A percentile compares a stretch with the other conserved stretches of the same genome.
phyloP scores from a whole-genome alignment of 495 filamentous ascomycete species.

The Hypoxylon trugodes region DNA sequence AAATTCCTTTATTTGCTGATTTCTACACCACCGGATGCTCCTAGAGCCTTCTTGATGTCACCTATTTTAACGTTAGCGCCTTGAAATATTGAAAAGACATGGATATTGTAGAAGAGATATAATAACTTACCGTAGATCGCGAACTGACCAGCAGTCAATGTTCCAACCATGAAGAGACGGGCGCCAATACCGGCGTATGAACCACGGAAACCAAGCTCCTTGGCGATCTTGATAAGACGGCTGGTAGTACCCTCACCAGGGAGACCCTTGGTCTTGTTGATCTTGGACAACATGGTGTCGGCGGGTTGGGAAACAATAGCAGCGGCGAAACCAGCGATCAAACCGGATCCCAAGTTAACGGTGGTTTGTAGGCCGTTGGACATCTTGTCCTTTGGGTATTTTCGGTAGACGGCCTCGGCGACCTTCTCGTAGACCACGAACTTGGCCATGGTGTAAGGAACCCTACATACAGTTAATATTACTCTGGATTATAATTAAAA shows the following conservation, averaged over 20 bases:
- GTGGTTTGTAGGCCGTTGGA: conserved; percentile 79
- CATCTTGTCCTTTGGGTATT: conserved; percentile 78
- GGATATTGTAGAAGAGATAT: not conserved
- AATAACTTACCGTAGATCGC: conserved; percentile 80
- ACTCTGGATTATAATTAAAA: not conserved
- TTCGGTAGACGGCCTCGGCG: conserved; percentile 76
- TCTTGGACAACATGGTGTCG: conserved; percentile 99
- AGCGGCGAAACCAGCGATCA: conserved; percentile 97
- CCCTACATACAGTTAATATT: conserved; percentile 58
- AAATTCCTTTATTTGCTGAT: conserved; percentile 61
- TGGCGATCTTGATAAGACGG: conserved; percentile 94
- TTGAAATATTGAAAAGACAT: not conserved
- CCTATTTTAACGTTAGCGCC: not conserved
- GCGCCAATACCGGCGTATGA: conserved; percentile 93
- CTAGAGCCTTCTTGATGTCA: conserved; percentile 56
- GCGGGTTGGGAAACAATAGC: conserved; percentile 96
- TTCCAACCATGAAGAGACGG: conserved; percentile 84
- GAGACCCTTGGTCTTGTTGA: conserved; percentile 98
- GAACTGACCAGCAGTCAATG: conserved; percentile 91
- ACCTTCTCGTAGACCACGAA: conserved; percentile 99
- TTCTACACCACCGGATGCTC: conserved; percentile 82
- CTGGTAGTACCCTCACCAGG: conserved; percentile 93
- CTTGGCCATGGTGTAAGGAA: conserved; percentile 99
- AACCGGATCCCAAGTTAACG: conserved; percentile 94
- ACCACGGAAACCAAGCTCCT: conserved; percentile 90